Evolutionary conservation across 257 asterid species (phyloP), one percentile per base, ranked within the genome.

Genomic region (Osmanthus fragrans): DNA sequence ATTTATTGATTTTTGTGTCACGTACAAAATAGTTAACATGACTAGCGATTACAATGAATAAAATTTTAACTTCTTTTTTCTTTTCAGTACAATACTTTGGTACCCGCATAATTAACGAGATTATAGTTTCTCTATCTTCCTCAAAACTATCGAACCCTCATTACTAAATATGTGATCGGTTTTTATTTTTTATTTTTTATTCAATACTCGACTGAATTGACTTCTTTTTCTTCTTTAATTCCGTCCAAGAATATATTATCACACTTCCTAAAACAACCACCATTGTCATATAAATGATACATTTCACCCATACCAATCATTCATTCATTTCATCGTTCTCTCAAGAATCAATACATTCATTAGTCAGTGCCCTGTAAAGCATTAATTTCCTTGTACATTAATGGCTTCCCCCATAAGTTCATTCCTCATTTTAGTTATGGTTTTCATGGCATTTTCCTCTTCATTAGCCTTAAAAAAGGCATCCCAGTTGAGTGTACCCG

Each of bases 361-460:
- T 82, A 82, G 34, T 32, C 87, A 76, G 77, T 42, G 78, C 73
- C 76, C 74, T 12, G 37, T 72, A 70, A 47, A 23, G 30, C 70
- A 56, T 70, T 42, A 42, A 42, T 42, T 42, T 42, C 51, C 18
- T 42, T 12, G n/a, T 42, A 3, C 18, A 42, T 12, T 82, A 76
- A 90, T 92, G 96, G 94, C 90, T 71, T 64, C 33, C 87, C 66
- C 72, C 58, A 74, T 70, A 42, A 74, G 34, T 29, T 81, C 81
- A 34, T 54, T 75, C 80, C 76, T 84, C 23, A 65, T 81, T 32
- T 65, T 73, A 47, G 40, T 75, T 49, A 5, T 88, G 68, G 49
- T 70, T 33, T 82, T 88, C 77, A 34, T 85, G 42, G 80, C 83
- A 40, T 67, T 70, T 27, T 77, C 84, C 67, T 65, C 81, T 71